Evolutionary conservation across 176 grass and related monocot species (phyloP).

Genomic region (Bromus sterilis): DNA sequence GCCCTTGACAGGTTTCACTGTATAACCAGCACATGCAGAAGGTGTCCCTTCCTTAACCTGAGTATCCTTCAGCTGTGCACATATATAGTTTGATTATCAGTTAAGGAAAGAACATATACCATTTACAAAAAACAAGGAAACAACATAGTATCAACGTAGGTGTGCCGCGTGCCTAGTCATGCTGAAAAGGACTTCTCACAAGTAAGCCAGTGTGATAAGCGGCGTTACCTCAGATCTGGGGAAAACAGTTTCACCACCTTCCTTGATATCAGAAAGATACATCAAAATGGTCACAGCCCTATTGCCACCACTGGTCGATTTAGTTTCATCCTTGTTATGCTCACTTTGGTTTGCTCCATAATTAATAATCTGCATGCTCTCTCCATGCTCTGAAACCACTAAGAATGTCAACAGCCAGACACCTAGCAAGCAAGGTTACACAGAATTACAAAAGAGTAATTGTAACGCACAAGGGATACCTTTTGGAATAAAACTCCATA

Average conservation of each 20-base stretch:
- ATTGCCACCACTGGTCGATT: slow-evolving; percentile 22
- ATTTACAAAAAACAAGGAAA: no score
- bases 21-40: slow-evolving; percentile 55
- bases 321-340: slow-evolving; percentile 27
- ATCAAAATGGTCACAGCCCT: slow-evolving; percentile 52
- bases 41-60: slow-evolving; percentile 25
- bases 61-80: slow-evolving; percentile 33
- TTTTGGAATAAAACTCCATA: slow-evolving; percentile 91
- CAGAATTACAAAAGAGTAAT: neutral
- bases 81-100: slow-evolving; percentile 5
- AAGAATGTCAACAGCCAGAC: neutral
- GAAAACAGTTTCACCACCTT: slow-evolving; percentile 76
- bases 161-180: neutral
- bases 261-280: slow-evolving; percentile 62
- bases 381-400: slow-evolving; percentile 57
- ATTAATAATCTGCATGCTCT: slow-evolving; percentile 42
- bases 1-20: slow-evolving; percentile 49
- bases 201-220: neutral
- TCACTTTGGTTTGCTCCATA: slow-evolving; percentile 41
- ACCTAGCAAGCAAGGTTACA: neutral
- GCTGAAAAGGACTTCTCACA: neutral
- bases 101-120: neutral
- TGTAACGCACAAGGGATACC: slow-evolving; percentile 17
- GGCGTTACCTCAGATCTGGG: slow-evolving; percentile 58
- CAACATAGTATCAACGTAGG: neutral